A percentile compares a stretch with the other conserved stretches of the same genome.
Evolutionary conservation across 768 basidiomycete species (phyloP).

Genomic region (Psilocybe subaeruginosa): DNA sequence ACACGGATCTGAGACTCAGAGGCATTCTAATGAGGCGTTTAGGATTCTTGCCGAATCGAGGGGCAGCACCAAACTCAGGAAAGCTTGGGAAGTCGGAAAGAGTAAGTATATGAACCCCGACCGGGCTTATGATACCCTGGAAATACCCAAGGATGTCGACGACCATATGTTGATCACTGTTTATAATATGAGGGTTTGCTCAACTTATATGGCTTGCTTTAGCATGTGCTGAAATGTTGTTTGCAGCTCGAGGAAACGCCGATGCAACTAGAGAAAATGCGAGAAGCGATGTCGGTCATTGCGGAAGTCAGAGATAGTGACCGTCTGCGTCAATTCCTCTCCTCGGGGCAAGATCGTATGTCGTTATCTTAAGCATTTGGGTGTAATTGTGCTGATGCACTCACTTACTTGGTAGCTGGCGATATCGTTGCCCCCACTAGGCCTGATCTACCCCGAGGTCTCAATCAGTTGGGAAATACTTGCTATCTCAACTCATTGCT

Average conservation of each 20-base stretch:
- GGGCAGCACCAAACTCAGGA: conserved; percentile 50
- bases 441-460: conserved; percentile 78
- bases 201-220: neutral
- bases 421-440: conserved; percentile 55
- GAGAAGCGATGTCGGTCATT: conserved; percentile 72
- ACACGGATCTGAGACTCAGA: conserved; percentile 48
- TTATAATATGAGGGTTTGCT: conserved; percentile 67
- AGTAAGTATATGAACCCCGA: conserved; percentile 65
- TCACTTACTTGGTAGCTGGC: conserved; percentile 51
- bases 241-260: conserved; percentile 73
- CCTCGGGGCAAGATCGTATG: conserved; percentile 78
- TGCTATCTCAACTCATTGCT: conserved; percentile 85
- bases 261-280: conserved; percentile 67
- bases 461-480: conserved; percentile 89
- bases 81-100: conserved; percentile 56
- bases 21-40: conserved; percentile 68
- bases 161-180: conserved; percentile 80
- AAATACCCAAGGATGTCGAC: conserved; percentile 70
- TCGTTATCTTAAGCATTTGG: conserved; percentile 17
- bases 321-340: conserved; percentile 66
- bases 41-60: conserved; percentile 68
- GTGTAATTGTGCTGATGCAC: neutral
- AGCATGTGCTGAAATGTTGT: neutral
- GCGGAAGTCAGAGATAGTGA: conserved; percentile 75
- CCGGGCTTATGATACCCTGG: conserved; percentile 72